Evolutionary conservation across 108 stramenopile species (phyloP), one percentile per base, ranked within the genome.

Genomic region (Asterionellopsis glacialis): DNA sequence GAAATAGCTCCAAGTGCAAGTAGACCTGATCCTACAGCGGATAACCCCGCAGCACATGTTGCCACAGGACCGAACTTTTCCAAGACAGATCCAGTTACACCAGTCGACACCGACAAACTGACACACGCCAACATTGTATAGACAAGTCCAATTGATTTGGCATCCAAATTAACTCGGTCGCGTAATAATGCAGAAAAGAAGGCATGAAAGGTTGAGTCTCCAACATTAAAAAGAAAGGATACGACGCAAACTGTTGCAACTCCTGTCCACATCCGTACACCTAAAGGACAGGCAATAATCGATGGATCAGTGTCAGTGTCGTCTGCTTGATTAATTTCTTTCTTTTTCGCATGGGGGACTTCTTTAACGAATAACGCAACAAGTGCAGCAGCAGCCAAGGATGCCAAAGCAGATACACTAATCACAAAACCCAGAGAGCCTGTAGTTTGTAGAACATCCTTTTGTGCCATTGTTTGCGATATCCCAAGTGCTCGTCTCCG

Each of bases 171-270:
- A 39, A 77, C 53, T 33, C 33, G 33, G 39, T 83, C 55, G 33
- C 80, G 80, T 1, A 85, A 53, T 0, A 90, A 57, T 9, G 82
- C 79, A 9, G 88, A 81, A 51, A 81, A 85, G 65, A 90, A 90
- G 51, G 88, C 88, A 60, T 84, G 81, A 49, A 85, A 90, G 41
- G 82, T 80, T 50, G 80, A 75, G 52, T 85, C 85, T 3, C 83
- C 88, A 45, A 77, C 81, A 48, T 90, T 81, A 55, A 82, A 85
- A 9, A 86, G 67, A 52, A 79, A 76, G 2, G 85, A 84, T 19
- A 90, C 73, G 47, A 61, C 51, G 26, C 82, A 83, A 41, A 84
- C 76, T 11, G 83, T 84, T n/a, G 82, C 83, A 28, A 90, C 85
- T 18, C 84, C 88, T 22, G 81, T 64, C 84, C 83, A 82, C 24